These are phyloP conservation scores for Claviceps sp. DNA, from an alignment of 2,329 filamentous ascomycete species.

Conservation along the genomic window DNA sequence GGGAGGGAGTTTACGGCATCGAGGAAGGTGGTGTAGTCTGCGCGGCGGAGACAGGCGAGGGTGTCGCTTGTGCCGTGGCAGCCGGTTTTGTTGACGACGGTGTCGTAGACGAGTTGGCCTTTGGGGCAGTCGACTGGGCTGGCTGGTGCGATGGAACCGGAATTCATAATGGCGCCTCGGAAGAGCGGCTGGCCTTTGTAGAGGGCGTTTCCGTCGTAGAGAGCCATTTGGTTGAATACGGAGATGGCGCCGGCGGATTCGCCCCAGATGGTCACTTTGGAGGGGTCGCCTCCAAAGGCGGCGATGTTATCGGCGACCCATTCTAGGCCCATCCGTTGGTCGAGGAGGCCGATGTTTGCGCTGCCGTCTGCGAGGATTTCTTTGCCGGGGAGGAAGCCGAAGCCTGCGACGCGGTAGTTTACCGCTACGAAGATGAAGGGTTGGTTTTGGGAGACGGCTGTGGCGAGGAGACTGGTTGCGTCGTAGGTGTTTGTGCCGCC, in stretches of 20 bases:
- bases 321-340: constrained; percentile 42
- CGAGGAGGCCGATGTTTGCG: constrained; percentile 47
- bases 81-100: not conserved
- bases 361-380: constrained; percentile 34
- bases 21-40: constrained; percentile 39
- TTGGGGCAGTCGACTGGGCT: not conserved
- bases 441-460: constrained; percentile 21
- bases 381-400: constrained; percentile 3
- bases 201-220: constrained; percentile 54
- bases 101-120: not conserved
- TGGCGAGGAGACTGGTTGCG: constrained; percentile 16
- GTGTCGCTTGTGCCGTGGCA: constrained; percentile 25
- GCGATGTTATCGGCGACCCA: constrained; percentile 51
- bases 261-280: constrained; percentile 48
- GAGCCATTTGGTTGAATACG: constrained; percentile 26
- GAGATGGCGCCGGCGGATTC: constrained; percentile 42
- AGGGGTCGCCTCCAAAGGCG: constrained; percentile 49
- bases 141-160: constrained; percentile 33
- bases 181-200: constrained; percentile 1
- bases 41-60: constrained; percentile 21
- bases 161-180: constrained; percentile 5
- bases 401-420: constrained; percentile 2
- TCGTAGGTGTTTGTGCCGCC: constrained; percentile 1
- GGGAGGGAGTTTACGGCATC: constrained; percentile 8
- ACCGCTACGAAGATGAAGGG: constrained; percentile 1